These are phyloP conservation scores for Sclerotinia spermophila DNA, from an alignment of 2,329 filamentous ascomycete species.

Conservation along the genomic window DNA sequence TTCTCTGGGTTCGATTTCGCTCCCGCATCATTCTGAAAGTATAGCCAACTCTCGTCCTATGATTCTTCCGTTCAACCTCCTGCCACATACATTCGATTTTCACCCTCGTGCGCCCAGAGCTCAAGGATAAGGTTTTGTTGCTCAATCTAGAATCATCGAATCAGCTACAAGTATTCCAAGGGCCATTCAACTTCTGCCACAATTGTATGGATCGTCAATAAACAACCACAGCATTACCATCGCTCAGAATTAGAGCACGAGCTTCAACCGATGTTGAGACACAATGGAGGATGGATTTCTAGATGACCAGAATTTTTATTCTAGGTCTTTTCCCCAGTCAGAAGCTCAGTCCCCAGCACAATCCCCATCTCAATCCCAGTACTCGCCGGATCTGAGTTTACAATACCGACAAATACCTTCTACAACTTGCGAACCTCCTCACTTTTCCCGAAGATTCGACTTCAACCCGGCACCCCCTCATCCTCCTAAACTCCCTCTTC, in stretches of 20 bases:
- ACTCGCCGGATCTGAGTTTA: slow-evolving; percentile 25
- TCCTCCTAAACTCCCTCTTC: slow-evolving; percentile 32
- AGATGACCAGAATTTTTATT: slow-evolving; percentile 37
- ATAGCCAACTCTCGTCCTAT: slow-evolving; percentile 2
- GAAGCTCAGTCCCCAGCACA: slow-evolving; percentile 12
- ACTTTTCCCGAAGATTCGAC: slow-evolving; percentile 19
- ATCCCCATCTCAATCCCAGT: slow-evolving; percentile 9
- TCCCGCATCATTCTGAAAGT: slow-evolving; percentile 10
- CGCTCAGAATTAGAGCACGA: slow-evolving; percentile 11
- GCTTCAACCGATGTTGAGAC: slow-evolving; percentile 32
- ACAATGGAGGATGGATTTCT: slow-evolving; percentile 36
- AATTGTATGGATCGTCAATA: slow-evolving; percentile 20
- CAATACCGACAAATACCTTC: slow-evolving; percentile 21
- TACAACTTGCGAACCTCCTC: slow-evolving; percentile 23
- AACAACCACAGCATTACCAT: slow-evolving; percentile 18
- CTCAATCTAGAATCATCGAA: slow-evolving; percentile 14
- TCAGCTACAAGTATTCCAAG: slow-evolving; percentile 6
- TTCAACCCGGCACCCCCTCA: slow-evolving; percentile 29
- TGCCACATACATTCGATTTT: slow-evolving; percentile 1
- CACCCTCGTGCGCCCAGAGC: slow-evolving; percentile 9
- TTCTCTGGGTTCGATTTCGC: background rate
- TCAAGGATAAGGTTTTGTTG: slow-evolving; percentile 17
- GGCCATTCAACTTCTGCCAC: slow-evolving; percentile 21
- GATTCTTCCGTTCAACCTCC: slow-evolving; percentile 3
- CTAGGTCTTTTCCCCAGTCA: slow-evolving; percentile 26